phyloP scores from a whole-genome alignment of 345 rosid genomes.

The Brassica juncea region DNA sequence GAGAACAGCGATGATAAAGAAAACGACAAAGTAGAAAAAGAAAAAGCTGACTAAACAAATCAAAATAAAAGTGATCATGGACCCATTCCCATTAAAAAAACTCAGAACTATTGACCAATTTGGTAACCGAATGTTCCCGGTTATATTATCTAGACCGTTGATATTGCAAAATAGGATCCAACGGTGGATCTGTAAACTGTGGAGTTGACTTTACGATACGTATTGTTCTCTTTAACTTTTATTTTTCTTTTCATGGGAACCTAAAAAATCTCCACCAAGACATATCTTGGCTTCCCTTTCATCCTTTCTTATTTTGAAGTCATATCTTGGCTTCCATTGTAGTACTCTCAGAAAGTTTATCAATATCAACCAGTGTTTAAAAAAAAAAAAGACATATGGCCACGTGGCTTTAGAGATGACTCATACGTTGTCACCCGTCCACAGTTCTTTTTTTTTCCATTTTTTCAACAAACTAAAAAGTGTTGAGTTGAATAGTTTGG shows the following conservation, averaged over 20 bases:
- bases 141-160: conserved; percentile 24
- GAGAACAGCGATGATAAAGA: conserved; percentile 23
- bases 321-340: no score
- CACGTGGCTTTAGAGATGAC: conserved; percentile 24
- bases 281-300: neutral
- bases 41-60: neutral
- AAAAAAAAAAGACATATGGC: neutral
- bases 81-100: conserved; percentile 3
- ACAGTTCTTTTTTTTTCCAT: neutral
- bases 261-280: neutral
- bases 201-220: conserved; percentile 31
- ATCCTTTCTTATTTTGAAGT: no score
- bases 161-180: conserved; percentile 8
- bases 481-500: neutral
- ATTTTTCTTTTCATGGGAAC: neutral
- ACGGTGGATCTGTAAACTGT: conserved; percentile 33
- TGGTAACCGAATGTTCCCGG: conserved; percentile 25
- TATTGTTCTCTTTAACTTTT: conserved; percentile 23
- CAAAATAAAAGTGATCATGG: conserved; percentile 27
- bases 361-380: no score
- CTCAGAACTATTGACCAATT: conserved; percentile 29
- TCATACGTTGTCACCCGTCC: conserved; percentile 20
- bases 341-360: no score
- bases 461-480: neutral
- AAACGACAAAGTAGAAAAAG: conserved; percentile 35